Conservation (phyloP, 73 alveolate species). For the Paramecium pentaurelia region DNA sequence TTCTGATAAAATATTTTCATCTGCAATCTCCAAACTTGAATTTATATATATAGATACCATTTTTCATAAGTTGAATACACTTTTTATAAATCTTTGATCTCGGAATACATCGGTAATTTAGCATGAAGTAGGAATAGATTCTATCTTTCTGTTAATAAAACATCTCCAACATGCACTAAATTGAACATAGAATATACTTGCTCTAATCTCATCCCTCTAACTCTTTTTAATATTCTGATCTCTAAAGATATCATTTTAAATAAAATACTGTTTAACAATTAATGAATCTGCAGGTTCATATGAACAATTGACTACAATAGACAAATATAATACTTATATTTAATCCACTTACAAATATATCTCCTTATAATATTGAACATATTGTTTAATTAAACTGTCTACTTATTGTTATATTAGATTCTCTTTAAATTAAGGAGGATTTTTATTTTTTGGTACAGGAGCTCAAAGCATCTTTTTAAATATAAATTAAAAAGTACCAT, state of each 20-base stretch:
- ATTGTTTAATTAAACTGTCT: not conserved
- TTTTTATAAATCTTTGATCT: not conserved
- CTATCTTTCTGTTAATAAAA: not conserved
- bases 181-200: not conserved
- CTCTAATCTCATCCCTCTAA: not conserved
- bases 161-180: not conserved
- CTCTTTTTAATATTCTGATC: not conserved
- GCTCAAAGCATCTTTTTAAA: not conserved
- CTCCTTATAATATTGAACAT: not conserved
- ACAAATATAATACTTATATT: not conserved
- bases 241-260: not conserved
- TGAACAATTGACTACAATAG: not conserved
- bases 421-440: not conserved
- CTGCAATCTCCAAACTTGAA: not conserved
- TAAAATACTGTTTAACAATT: not conserved
- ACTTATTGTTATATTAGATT: not conserved
- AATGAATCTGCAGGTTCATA: not conserved
- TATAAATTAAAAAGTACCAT: not conserved
- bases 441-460: not conserved
- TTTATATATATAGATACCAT: not conserved
- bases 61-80: not conserved
- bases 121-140: not conserved
- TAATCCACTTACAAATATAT: not conserved
- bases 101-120: slow-evolving; percentile 18
- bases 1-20: not conserved